Base-by-base conservation (phyloP, 129 eudicot genomes). In the Helianthus tuberosus region DNA sequence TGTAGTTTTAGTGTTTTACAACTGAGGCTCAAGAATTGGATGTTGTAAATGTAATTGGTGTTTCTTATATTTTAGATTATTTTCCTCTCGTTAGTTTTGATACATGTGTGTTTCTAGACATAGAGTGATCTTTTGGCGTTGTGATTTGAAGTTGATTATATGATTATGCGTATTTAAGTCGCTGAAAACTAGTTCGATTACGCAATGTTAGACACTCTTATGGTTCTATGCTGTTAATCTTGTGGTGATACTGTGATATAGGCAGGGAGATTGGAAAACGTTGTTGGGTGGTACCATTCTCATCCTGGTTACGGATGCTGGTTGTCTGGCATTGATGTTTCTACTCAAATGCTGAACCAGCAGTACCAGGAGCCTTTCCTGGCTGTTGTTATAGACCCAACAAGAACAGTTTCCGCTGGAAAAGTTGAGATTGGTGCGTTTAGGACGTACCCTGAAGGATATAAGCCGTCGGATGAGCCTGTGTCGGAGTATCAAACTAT, bases 301-400 rank as follows among this genome's bases (percentile, higher is more conserved):
- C 99, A 95, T 80, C 99, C 99, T 64, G 99, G 99, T 51, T 95
- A 95, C 68, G 99, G 99, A 68, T 95, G 99, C 71, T 95, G 99
- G 99, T 90, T 95, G 50, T 95, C 99, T 23, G 99, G 99, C 67
- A 95, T 91, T 65, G 99, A 95, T 85, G 99, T 95, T 25, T 82
- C 97, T 8, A 95, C 99, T 44, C 99, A 95, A 77, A 91, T 95
- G 99, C 91, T 91, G 51, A 95, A 95, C 67, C 99, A 95, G 75
- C 97, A 91, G 77, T 95, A 13, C 77, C 99, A 95, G 64, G 99
- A 95, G 89, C 99, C 99, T 0, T 95, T 95, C 76, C 58, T 95
- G 63, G 99, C 99, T 8, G 99, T 95, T 65, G 99, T 95, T 9
- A 91, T 95, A 79, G 99, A 95, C 67, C 99, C 99, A 29, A 95